Percentiles rank a stretch among this genome's conserved stretches.
phyloP scores from a whole-genome alignment of 345 rosid species.

The Heritiera littoralis region DNA sequence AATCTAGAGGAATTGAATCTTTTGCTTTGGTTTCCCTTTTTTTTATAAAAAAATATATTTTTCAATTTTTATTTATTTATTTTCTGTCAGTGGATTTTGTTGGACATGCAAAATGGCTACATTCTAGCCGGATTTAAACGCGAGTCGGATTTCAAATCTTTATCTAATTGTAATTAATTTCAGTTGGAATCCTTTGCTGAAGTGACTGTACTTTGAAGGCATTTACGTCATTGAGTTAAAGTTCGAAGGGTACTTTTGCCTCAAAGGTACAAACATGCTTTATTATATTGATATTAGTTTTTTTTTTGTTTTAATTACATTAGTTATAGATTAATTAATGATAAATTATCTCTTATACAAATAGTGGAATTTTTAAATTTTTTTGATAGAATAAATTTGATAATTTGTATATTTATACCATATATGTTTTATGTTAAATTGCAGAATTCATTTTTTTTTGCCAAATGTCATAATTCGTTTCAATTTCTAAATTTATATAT shows the following conservation, averaged over 20 bases:
- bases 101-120: constrained; percentile 7
- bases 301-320: background rate
- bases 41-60: background rate
- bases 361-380: too few species aligned
- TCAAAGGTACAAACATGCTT: background rate
- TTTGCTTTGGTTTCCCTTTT: background rate
- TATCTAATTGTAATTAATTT: constrained; percentile 19
- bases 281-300: background rate
- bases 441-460: too few species aligned
- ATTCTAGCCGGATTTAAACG: constrained; percentile 28
- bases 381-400: too few species aligned
- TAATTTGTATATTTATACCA: too few species aligned
- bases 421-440: too few species aligned
- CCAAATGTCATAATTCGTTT: too few species aligned
- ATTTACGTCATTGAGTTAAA: background rate
- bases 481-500: too few species aligned
- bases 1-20: background rate
- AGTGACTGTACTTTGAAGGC: background rate
- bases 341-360: too few species aligned
- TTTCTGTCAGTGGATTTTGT: background rate
- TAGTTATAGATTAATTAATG: background rate
- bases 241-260: background rate
- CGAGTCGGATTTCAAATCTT: constrained; percentile 38
- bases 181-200: constrained; percentile 21
- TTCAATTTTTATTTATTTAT: background rate